These are phyloP conservation scores for Pulveroboletus sp. DNA, from an alignment of 768 basidiomycete species.

Conservation along the genomic window DNA sequence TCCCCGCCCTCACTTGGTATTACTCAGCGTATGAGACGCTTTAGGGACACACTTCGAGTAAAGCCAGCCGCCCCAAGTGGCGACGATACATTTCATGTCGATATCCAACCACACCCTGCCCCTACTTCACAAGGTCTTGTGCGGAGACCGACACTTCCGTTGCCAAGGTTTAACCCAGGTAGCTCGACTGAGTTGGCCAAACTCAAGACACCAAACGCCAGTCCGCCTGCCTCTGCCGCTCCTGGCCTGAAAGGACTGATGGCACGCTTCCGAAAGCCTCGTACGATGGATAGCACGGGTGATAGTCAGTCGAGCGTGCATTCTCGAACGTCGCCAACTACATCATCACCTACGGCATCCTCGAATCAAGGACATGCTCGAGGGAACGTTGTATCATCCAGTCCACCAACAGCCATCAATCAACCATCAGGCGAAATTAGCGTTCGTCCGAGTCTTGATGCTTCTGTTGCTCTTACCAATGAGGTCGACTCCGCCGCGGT, in stretches of 20 bases:
- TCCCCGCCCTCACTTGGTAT: constrained; percentile 48
- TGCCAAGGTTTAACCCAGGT: constrained; percentile 38
- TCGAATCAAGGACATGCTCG: constrained; percentile 32
- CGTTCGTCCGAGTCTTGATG: constrained; percentile 23
- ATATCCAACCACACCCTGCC: constrained; percentile 37
- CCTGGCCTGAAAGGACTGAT: constrained; percentile 81
- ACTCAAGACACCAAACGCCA: constrained; percentile 53
- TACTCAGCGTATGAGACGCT: constrained; percentile 69
- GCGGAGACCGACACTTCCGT: constrained; percentile 46
- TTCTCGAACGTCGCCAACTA: constrained; percentile 31
- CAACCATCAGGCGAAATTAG: constrained; percentile 13
- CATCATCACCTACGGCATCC: constrained; percentile 34
- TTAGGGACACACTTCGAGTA: constrained; percentile 65
- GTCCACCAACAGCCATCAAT: constrained; percentile 9
- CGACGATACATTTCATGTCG: constrained; percentile 49
- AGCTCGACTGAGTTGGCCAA: constrained; percentile 48
- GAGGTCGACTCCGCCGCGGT: constrained; percentile 52
- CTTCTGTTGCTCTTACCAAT: constrained; percentile 20
- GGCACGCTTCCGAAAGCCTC: constrained; percentile 61
- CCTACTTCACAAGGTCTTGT: constrained; percentile 36
- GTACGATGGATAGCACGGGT: constrained; percentile 24
- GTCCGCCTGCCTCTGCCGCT: constrained; percentile 68
- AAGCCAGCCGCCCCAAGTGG: constrained; percentile 46
- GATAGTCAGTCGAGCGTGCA: constrained; percentile 31
- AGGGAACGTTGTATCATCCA: constrained; percentile 29